phyloP scores from a whole-genome alignment of 352 stramenopile genomes.

The Pythium guiyangense region DNA sequence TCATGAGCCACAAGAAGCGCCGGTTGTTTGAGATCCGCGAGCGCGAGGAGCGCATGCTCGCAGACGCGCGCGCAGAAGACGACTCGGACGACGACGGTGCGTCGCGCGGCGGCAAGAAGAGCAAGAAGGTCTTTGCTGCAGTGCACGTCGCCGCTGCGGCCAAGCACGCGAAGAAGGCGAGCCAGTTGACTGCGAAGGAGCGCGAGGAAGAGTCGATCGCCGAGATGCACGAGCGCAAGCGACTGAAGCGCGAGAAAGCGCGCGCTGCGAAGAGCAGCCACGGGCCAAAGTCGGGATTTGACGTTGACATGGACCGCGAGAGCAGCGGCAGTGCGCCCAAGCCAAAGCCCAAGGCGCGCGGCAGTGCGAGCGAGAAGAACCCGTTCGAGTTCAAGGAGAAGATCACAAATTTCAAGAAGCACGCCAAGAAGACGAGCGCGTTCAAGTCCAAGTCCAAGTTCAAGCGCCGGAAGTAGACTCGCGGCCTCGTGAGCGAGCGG shows the following conservation, averaged over 20 bases:
- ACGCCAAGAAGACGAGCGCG: slow-evolving; percentile 81
- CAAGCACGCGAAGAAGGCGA: slow-evolving; percentile 78
- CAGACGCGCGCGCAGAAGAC: slow-evolving; percentile 34
- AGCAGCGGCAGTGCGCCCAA: slow-evolving; percentile 12
- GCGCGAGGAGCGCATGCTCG: slow-evolving; percentile 74
- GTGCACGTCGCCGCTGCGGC: slow-evolving; percentile 70
- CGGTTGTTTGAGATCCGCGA: slow-evolving; percentile 81
- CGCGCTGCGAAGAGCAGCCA: slow-evolving; percentile 54
- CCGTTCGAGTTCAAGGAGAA: slow-evolving; percentile 89
- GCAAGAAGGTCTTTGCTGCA: slow-evolving; percentile 75
- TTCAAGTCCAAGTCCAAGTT: slow-evolving; percentile 92
- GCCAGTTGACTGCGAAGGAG: slow-evolving; percentile 40
- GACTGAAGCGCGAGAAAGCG: slow-evolving; percentile 70
- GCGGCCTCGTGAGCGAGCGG: no score
- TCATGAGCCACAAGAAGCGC: slow-evolving; percentile 87
- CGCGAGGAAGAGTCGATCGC: slow-evolving; percentile 78
- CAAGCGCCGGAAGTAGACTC: slow-evolving; percentile 71
- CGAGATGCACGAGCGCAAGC: slow-evolving; percentile 75
- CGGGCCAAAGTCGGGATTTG: slow-evolving; percentile 42
- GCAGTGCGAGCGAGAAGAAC: slow-evolving; percentile 43
- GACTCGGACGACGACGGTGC: slow-evolving; percentile 29
- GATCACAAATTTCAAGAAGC: slow-evolving; percentile 88
- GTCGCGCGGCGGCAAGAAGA: slow-evolving; percentile 21
- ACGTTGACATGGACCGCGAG: slow-evolving; percentile 61
- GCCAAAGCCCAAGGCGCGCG: slow-evolving; percentile 32